Conservation (phyloP, 768 basidiomycete genomes). For the Tylopilus subfusipes region DNA sequence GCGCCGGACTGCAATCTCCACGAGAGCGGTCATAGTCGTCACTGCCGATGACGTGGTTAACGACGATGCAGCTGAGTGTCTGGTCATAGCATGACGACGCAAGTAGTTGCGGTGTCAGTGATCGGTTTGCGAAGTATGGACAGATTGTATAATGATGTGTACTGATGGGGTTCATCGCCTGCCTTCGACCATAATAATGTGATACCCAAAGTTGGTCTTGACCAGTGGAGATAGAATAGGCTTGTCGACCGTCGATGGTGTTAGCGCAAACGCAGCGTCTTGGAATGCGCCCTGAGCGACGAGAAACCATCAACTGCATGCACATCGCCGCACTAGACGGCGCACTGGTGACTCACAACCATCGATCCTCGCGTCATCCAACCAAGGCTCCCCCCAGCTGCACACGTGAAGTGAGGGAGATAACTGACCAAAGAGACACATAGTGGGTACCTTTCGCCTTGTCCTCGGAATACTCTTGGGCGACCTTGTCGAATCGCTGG, state of each 20-base stretch:
- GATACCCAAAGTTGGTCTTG: conserved; percentile 83
- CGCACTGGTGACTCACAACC: conserved; percentile 48
- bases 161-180: conserved; percentile 44
- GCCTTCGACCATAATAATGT: conserved; percentile 90
- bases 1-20: conserved; percentile 34
- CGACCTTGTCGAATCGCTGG: conserved; percentile 82
- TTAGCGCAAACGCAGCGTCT: conserved; percentile 80
- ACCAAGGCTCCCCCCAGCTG: conserved; percentile 82
- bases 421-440: background rate
- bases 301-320: background rate
- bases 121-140: conserved; percentile 9
- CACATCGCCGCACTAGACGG: background rate
- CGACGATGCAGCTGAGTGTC: conserved; percentile 31
- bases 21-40: conserved; percentile 27
- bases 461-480: conserved; percentile 87
- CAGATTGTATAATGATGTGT: conserved; percentile 20
- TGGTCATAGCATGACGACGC: conserved; percentile 19
- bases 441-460: conserved; percentile 69
- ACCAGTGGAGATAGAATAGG: conserved; percentile 68
- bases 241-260: conserved; percentile 78
- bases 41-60: conserved; percentile 32
- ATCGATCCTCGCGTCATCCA: conserved; percentile 87
- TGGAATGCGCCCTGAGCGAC: conserved; percentile 62
- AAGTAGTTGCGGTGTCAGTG: background rate
- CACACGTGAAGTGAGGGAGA: background rate